phyloP scores from a whole-genome alignment of 2,329 filamentous ascomycete species.

The Diaporthe longicolla region DNA sequence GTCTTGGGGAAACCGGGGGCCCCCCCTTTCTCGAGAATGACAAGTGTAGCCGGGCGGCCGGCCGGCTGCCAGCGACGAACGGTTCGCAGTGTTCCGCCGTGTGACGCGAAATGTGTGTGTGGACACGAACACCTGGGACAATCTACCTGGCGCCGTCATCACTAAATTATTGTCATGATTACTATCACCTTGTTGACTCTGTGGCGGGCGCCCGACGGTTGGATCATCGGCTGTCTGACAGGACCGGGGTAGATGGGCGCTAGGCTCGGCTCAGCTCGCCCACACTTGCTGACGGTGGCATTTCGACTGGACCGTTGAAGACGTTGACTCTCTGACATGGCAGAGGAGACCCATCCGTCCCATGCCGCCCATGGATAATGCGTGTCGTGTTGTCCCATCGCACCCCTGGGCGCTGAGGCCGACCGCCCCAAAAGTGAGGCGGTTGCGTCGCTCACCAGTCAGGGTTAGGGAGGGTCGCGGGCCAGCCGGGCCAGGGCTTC shows the following conservation, averaged over 20 bases:
- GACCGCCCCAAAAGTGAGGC: constrained; percentile 30
- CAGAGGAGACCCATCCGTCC: not conserved
- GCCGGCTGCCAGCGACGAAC: constrained; percentile 4
- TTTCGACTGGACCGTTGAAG: constrained; percentile 1
- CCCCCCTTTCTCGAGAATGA: constrained; percentile 10
- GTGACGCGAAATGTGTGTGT: constrained; percentile 1
- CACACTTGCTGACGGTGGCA: constrained; percentile 5
- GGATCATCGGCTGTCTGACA: constrained; percentile 9
- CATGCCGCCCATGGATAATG: not conserved
- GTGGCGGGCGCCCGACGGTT: not conserved
- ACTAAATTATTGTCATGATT: not conserved
- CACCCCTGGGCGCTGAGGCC: constrained; percentile 16
- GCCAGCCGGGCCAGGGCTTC: constrained; percentile 26
- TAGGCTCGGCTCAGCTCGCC: not conserved
- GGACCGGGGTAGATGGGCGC: not conserved
- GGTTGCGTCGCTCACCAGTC: constrained; percentile 8
- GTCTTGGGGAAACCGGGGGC: not conserved
- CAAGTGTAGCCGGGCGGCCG: constrained; percentile 24
- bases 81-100: constrained; percentile 15
- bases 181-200: not conserved
- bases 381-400: not conserved
- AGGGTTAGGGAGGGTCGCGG: constrained; percentile 27
- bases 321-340: constrained; percentile 9
- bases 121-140: constrained; percentile 23
- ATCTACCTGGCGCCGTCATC: not conserved